These are phyloP conservation scores for Plantago ovata DNA, from an alignment of 257 asterid species.

Conservation along the genomic window DNA sequence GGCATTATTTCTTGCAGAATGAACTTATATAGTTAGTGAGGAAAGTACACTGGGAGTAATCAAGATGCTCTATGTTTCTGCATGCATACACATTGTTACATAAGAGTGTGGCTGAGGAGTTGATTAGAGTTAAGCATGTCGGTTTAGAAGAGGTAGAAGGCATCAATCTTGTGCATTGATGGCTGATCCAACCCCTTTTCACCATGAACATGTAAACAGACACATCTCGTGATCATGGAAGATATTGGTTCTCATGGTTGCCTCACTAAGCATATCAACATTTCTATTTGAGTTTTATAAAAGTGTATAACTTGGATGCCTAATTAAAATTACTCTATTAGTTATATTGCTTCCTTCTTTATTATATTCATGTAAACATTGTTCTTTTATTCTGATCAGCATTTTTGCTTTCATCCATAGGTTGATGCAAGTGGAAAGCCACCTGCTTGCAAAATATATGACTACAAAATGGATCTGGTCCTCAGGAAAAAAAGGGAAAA, in stretches of 20 bases:
- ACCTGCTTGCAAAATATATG: conserved; percentile 83
- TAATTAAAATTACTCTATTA: not conserved
- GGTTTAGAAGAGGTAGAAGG: too few relatives aligned
- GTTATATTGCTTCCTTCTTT: conserved; percentile 1
- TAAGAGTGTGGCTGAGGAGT: too few relatives aligned
- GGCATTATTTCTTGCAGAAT: too few relatives aligned
- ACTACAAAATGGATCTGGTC: conserved; percentile 60
- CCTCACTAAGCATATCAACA: not conserved
- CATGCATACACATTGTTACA: too few relatives aligned
- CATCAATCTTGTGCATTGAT: too few relatives aligned
- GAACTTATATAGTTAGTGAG: too few relatives aligned
- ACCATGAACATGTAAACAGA: not conserved
- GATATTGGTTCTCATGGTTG: not conserved
- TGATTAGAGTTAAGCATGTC: too few relatives aligned
- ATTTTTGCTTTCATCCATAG: conserved; percentile 34
- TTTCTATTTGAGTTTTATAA: not conserved
- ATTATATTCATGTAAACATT: not conserved
- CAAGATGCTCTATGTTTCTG: too few relatives aligned
- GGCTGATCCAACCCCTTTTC: too few relatives aligned
- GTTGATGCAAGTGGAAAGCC: conserved; percentile 56
- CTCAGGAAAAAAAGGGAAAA: conserved; percentile 57
- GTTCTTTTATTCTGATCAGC: conserved; percentile 13
- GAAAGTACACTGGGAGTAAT: too few relatives aligned
- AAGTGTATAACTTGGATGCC: not conserved
- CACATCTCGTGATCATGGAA: conserved; percentile 1